A percentile compares a stretch with the other conserved stretches of the same genome.
Evolutionary conservation across 2,329 filamentous ascomycete genomes (phyloP).

Genomic region (Metarhizium humberi): DNA sequence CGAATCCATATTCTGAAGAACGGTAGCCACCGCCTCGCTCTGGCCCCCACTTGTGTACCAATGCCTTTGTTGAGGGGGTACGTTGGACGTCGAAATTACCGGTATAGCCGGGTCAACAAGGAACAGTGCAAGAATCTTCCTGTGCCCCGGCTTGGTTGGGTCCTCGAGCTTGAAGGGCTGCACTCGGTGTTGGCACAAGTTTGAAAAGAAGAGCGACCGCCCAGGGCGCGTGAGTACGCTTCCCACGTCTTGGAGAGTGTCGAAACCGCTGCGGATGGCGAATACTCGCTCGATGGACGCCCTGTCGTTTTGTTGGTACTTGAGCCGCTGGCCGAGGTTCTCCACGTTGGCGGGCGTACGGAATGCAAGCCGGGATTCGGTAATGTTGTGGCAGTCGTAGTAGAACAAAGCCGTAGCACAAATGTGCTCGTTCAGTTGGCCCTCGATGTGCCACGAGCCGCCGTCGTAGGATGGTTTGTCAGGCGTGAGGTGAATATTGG

Average conservation of each 20-base stretch:
- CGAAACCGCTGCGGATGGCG: slow-evolving; percentile 15
- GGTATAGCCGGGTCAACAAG: slow-evolving; percentile 47
- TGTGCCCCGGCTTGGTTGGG: slow-evolving; percentile 40
- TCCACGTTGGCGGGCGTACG: slow-evolving; percentile 29
- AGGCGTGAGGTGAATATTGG: slow-evolving; percentile 43
- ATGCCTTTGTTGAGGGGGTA: slow-evolving; percentile 31
- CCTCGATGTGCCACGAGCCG: slow-evolving; percentile 11
- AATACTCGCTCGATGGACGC: slow-evolving; percentile 24
- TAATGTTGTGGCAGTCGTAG: slow-evolving; percentile 52
- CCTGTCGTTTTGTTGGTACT: slow-evolving; percentile 23
- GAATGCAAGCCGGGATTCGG: slow-evolving; percentile 40
- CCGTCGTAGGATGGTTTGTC: slow-evolving; percentile 1
- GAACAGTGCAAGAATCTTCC: slow-evolving; percentile 50
- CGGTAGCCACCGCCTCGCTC: too few species aligned
- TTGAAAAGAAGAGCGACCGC: slow-evolving; percentile 48
- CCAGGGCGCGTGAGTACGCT: slow-evolving; percentile 34
- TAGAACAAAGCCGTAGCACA: slow-evolving; percentile 29
- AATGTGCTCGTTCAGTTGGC: slow-evolving; percentile 19
- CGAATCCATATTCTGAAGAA: background rate
- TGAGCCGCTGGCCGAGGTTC: slow-evolving; percentile 14
- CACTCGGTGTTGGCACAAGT: slow-evolving; percentile 41
- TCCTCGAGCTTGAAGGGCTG: slow-evolving; percentile 43
- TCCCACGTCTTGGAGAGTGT: slow-evolving; percentile 30
- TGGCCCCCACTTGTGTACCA: slow-evolving; percentile 22
- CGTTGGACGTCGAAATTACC: slow-evolving; percentile 32